phyloP scores from a whole-genome alignment of 805 yeast genomes.

The Metschnikowia picachoensis region DNA sequence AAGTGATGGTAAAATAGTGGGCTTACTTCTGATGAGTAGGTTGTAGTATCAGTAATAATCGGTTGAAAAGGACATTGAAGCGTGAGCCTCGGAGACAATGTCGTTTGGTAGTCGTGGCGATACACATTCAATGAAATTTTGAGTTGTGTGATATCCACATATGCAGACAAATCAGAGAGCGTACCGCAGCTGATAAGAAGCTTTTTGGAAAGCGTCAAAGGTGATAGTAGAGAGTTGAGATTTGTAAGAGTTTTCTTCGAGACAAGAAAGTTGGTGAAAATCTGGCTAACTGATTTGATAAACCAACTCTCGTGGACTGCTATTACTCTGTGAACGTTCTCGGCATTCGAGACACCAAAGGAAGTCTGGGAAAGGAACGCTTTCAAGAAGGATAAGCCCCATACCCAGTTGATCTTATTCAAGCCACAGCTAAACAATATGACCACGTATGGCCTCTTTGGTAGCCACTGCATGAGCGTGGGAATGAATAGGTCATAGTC shows the following conservation, averaged over 20 bases:
- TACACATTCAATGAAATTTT: constrained; percentile 76
- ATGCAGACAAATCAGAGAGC: constrained; percentile 51
- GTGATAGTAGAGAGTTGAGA: constrained; percentile 19
- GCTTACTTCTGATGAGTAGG: constrained; percentile 15
- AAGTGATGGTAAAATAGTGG: constrained; percentile 37
- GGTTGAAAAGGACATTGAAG: constrained; percentile 15
- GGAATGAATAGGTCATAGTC: constrained; percentile 52
- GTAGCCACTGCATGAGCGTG: constrained; percentile 53
- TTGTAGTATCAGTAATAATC: constrained; percentile 22
- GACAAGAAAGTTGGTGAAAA: constrained; percentile 56
- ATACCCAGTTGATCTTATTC: constrained; percentile 60
- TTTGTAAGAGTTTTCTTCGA: constrained; percentile 29
- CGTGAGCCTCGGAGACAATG: constrained; percentile 12
- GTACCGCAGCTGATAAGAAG: constrained; percentile 18
- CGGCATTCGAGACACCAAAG: constrained; percentile 47
- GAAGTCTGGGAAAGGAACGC: constrained; percentile 47
- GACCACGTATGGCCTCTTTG: constrained; percentile 59
- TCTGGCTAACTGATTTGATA: constrained; percentile 70
- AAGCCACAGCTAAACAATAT: constrained; percentile 84
- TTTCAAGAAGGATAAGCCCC: constrained; percentile 55
- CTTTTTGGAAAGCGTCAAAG: constrained; percentile 6
- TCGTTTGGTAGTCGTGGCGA: constrained; percentile 52
- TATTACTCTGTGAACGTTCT: constrained; percentile 54
- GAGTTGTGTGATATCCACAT: constrained; percentile 70
- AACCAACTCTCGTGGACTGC: constrained; percentile 92